These are phyloP conservation scores for Amylocarpus encephaloides DNA, from an alignment of 2,329 filamentous ascomycete species.

Conservation along the genomic window DNA sequence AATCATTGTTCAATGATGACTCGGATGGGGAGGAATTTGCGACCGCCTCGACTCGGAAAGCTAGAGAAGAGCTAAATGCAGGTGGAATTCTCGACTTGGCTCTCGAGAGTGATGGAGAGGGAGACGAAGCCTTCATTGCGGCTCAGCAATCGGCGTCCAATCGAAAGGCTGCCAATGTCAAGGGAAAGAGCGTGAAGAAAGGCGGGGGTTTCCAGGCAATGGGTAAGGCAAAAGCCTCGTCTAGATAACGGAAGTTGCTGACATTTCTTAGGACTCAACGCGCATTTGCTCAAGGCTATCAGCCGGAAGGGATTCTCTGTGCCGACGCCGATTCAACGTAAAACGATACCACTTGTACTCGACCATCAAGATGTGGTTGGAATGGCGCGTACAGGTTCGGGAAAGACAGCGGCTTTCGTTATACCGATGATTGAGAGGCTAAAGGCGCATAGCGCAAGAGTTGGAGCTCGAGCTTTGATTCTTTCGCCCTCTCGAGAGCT, in stretches of 20 bases:
- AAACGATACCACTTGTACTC: slow-evolving; percentile 87
- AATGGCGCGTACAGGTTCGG: slow-evolving; percentile 97
- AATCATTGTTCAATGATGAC: slow-evolving; percentile 62
- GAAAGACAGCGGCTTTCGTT: slow-evolving; percentile 96
- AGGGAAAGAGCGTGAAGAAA: slow-evolving; percentile 85
- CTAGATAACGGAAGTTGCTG: slow-evolving; percentile 7
- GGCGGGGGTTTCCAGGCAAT: slow-evolving; percentile 95
- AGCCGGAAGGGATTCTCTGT: slow-evolving; percentile 90
- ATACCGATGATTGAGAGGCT: slow-evolving; percentile 97
- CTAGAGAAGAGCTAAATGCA: slow-evolving; percentile 47
- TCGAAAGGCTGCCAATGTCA: slow-evolving; percentile 73
- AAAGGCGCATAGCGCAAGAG: slow-evolving; percentile 77
- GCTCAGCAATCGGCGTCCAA: slow-evolving; percentile 81
- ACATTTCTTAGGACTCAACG: slow-evolving; percentile 58
- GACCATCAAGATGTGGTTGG: slow-evolving; percentile 94
- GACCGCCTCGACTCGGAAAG: slow-evolving; percentile 28
- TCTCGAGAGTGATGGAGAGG: slow-evolving; percentile 52
- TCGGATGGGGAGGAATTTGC: slow-evolving; percentile 39
- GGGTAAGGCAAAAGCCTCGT: slow-evolving; percentile 45
- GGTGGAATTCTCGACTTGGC: slow-evolving; percentile 55
- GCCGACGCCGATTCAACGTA: slow-evolving; percentile 94
- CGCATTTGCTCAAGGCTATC: slow-evolving; percentile 82
- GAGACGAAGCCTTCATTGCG: slow-evolving; percentile 86
- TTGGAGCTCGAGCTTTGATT: slow-evolving; percentile 81
- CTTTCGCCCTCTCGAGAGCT: slow-evolving; percentile 90